phyloP scores from a whole-genome alignment of 306 rosid species.

The Begonia fuchsioides region DNA sequence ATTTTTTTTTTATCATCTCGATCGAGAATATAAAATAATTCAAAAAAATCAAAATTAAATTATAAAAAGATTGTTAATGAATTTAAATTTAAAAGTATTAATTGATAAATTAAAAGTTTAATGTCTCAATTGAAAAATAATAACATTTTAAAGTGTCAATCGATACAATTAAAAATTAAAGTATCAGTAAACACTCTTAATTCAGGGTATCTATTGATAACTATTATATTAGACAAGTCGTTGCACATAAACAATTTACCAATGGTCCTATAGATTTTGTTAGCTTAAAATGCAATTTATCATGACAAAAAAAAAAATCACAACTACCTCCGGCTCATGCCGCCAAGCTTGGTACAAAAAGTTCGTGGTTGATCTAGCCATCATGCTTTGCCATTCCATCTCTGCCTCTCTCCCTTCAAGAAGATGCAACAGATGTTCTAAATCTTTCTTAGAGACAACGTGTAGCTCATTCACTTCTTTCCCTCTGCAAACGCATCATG shows the following conservation, averaged over 20 bases:
- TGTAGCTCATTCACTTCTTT: constrained; percentile 32
- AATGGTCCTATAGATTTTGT: not conserved
- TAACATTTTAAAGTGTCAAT: too few relatives aligned
- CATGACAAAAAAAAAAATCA: constrained; percentile 1
- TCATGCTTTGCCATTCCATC: constrained; percentile 81
- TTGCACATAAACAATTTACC: not conserved
- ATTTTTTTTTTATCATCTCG: too few relatives aligned
- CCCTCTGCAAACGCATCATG: constrained; percentile 20
- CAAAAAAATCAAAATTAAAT: too few relatives aligned
- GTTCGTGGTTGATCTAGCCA: constrained; percentile 66
- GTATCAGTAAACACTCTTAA: too few relatives aligned
- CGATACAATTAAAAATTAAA: too few relatives aligned
- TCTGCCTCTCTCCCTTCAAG: constrained; percentile 60
- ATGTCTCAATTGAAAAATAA: too few relatives aligned
- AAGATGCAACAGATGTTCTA: constrained; percentile 67
- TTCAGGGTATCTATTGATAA: too few relatives aligned
- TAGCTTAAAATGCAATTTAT: not conserved
- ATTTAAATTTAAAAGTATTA: too few relatives aligned
- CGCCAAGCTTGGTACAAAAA: constrained; percentile 95
- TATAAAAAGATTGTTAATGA: too few relatives aligned
- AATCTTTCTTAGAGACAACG: constrained; percentile 50
- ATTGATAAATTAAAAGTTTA: too few relatives aligned
- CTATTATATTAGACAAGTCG: not conserved
- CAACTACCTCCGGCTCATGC: constrained; percentile 82
- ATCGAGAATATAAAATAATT: too few relatives aligned